Conservation (phyloP, 169 alveolate species). For the Plasmodium gonderi region DNA sequence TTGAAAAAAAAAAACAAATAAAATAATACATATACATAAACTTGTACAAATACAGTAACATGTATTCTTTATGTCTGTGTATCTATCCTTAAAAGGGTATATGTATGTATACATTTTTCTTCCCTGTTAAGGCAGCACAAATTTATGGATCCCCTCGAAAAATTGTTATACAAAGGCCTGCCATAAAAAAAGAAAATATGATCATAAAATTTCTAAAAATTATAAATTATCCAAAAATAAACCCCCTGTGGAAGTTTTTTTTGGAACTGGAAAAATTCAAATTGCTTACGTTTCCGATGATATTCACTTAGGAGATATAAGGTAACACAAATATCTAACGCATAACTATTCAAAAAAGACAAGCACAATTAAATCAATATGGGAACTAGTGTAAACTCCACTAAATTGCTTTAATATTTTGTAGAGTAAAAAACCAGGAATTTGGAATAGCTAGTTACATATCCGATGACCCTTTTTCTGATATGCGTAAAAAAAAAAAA, state of each 20-base stretch:
- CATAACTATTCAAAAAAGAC: neutral
- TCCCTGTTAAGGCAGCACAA: constrained; percentile 79
- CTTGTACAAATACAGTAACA: neutral
- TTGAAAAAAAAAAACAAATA: neutral
- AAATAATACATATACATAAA: neutral
- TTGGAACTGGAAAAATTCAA: constrained; percentile 71
- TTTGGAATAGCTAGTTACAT: constrained; percentile 73
- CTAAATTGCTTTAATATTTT: neutral
- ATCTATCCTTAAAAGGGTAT: neutral
- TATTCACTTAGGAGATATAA: constrained; percentile 58
- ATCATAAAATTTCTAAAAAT: constrained; percentile 65
- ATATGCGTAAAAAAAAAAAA: constrained; percentile 50
- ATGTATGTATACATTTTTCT: neutral
- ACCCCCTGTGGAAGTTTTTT: constrained; percentile 52
- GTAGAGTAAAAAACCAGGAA: constrained; percentile 65
- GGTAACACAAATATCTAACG: neutral
- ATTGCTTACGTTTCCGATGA: constrained; percentile 69
- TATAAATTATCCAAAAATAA: constrained; percentile 19
- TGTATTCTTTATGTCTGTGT: neutral
- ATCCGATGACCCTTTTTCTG: constrained; percentile 75
- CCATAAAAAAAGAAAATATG: constrained; percentile 53
- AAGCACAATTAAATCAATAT: neutral
- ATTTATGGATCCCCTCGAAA: constrained; percentile 85
- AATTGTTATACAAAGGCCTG: constrained; percentile 80
- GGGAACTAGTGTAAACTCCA: neutral